A percentile compares a stretch with the other conserved stretches of the same genome.
Conservation (phyloP, 345 rosid genomes). For the Combretum micranthum region DNA sequence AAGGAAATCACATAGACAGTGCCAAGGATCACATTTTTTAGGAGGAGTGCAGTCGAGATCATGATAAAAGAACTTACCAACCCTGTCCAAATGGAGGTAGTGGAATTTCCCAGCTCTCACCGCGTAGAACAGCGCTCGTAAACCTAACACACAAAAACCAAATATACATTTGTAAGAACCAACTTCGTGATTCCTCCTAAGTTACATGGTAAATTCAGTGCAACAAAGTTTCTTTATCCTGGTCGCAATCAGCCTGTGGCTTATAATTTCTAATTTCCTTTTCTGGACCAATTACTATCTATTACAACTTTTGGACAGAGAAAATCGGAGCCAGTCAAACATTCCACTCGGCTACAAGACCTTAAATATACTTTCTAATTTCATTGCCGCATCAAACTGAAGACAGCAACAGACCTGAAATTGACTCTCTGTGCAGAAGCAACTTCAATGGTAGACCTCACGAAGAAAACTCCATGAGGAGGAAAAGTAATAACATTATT, state of each 20-base stretch:
- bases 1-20: too few relatives aligned
- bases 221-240: too few relatives aligned
- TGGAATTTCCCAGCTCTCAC: conserved; percentile 66
- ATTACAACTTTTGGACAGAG: too few relatives aligned
- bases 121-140: conserved; percentile 72
- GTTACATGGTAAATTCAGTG: too few relatives aligned
- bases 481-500: conserved; percentile 91
- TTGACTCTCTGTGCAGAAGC: conserved; percentile 75
- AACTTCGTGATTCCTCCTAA: too few relatives aligned
- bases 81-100: conserved; percentile 93
- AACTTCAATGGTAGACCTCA: conserved; percentile 58
- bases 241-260: too few relatives aligned
- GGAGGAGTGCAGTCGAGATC: neutral
- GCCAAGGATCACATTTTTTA: neutral
- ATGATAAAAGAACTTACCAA: conserved; percentile 46
- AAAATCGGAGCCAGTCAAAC: too few relatives aligned
- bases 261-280: too few relatives aligned
- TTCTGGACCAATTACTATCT: too few relatives aligned
- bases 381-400: neutral
- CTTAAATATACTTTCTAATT: too few relatives aligned
- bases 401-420: conserved; percentile 43
- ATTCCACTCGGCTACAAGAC: too few relatives aligned
- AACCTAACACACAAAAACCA: conserved; percentile 31
- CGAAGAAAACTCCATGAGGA: conserved; percentile 85
- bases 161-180: too few relatives aligned